A percentile compares a stretch with the other conserved stretches of the same genome.
Conservation (phyloP, 805 yeast genomes). For the Candida adriatica region DNA sequence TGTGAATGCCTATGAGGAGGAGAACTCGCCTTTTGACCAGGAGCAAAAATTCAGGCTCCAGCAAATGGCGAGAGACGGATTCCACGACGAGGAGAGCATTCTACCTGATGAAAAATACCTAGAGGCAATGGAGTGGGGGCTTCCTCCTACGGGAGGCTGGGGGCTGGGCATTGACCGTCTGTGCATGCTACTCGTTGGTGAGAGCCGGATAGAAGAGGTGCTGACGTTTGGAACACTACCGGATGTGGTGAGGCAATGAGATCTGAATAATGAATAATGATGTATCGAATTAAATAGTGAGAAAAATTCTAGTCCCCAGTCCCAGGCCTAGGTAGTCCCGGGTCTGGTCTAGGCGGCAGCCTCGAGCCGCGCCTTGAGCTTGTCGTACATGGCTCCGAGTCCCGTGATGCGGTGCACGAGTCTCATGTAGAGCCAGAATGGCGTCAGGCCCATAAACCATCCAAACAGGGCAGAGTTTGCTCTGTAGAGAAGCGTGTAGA, state of each 20-base stretch:
- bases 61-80: slow-evolving; percentile 37
- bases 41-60: slow-evolving; percentile 55
- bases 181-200: slow-evolving; percentile 66
- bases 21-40: slow-evolving; percentile 79
- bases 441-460: too few relatives aligned
- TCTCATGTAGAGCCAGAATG: too few relatives aligned
- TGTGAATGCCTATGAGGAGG: slow-evolving; percentile 94
- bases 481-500: slow-evolving; percentile 9
- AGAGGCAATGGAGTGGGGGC: slow-evolving; percentile 79
- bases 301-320: too few relatives aligned
- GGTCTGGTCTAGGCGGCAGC: too few relatives aligned
- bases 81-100: slow-evolving; percentile 53
- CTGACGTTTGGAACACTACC: slow-evolving; percentile 66
- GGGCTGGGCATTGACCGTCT: slow-evolving; percentile 92
- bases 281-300: too few relatives aligned
- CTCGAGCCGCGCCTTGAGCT: too few relatives aligned
- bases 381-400: too few relatives aligned
- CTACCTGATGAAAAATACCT: slow-evolving; percentile 70
- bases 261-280: not conserved
- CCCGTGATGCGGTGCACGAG: too few relatives aligned
- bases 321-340: too few relatives aligned
- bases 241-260: slow-evolving; percentile 58
- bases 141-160: slow-evolving; percentile 99
- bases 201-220: slow-evolving; percentile 66
- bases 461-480: slow-evolving; percentile 8